These are phyloP conservation scores for Boletus bicolor DNA, from an alignment of 768 basidiomycete genomes.

Conservation along the genomic window DNA sequence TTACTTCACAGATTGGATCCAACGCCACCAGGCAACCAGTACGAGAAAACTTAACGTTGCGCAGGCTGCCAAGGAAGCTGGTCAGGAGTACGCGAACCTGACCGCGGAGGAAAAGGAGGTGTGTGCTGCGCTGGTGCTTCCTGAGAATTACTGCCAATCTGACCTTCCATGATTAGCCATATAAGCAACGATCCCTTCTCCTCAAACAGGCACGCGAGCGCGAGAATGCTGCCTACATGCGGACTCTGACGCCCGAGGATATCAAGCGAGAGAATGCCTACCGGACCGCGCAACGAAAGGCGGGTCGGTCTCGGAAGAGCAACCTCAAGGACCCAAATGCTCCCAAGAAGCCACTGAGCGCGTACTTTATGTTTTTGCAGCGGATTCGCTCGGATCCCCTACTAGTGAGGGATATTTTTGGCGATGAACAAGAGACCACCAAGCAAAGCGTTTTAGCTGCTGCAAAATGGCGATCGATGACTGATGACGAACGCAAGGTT, in stretches of 20 bases:
- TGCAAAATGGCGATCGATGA: constrained; percentile 90
- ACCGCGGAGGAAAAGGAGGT: constrained; percentile 83
- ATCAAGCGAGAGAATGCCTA: constrained; percentile 92
- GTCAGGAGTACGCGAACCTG: constrained; percentile 81
- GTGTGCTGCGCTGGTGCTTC: constrained; percentile 28
- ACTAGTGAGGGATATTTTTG: constrained; percentile 79
- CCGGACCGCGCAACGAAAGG: constrained; percentile 88
- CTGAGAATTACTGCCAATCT: constrained; percentile 23
- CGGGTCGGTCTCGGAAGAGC: constrained; percentile 87
- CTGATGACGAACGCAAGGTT: constrained; percentile 91
- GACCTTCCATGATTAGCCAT: constrained; percentile 52
- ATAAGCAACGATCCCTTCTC: constrained; percentile 77
- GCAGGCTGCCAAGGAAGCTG: constrained; percentile 92
- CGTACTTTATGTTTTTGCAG: constrained; percentile 94
- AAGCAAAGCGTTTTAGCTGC: constrained; percentile 93
- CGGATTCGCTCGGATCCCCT: constrained; percentile 77
- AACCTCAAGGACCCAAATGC: constrained; percentile 98
- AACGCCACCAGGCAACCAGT: constrained; percentile 75
- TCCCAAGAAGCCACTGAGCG: constrained; percentile 91
- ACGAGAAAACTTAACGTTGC: constrained; percentile 90
- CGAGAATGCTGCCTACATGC: constrained; percentile 81
- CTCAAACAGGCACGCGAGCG: constrained; percentile 84
- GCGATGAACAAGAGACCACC: constrained; percentile 88
- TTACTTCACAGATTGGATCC: constrained; percentile 95
- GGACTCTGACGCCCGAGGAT: constrained; percentile 86